Evolutionary conservation across 208 protist species (phyloP).

Genomic region (Leishmania arabica): DNA sequence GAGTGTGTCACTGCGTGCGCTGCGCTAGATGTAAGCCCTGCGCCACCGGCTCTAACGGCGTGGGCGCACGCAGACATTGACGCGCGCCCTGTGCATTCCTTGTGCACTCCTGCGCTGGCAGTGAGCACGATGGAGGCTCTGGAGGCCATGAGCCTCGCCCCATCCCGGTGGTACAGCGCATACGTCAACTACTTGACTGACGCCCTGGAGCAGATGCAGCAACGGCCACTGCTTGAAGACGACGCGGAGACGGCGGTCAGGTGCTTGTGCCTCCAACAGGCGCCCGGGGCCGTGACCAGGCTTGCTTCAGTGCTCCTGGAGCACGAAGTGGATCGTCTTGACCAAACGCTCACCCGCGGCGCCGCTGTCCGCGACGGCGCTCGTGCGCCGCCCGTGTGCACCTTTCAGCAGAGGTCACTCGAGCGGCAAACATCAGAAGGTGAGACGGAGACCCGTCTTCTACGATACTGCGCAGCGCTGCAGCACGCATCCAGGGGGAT

Average conservation of each 20-base stretch:
- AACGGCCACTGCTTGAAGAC: constrained; percentile 23
- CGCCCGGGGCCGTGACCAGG: constrained; percentile 5
- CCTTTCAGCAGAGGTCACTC: constrained; percentile 51
- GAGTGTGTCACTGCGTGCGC: constrained; percentile 27
- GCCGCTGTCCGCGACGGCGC: not conserved
- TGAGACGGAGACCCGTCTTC: constrained; percentile 33
- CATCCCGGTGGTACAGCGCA: constrained; percentile 17
- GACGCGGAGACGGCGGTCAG: constrained; percentile 34
- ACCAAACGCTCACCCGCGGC: constrained; percentile 22
- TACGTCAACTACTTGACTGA: constrained; percentile 25
- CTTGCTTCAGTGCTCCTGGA: constrained; percentile 39
- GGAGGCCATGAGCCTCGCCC: constrained; percentile 26
- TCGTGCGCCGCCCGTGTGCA: not conserved
- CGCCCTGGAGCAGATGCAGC: constrained; percentile 13
- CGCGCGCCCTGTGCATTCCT: constrained; percentile 25
- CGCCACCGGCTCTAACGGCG: constrained; percentile 1
- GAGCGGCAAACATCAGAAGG: constrained; percentile 17
- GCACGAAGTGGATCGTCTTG: constrained; percentile 36
- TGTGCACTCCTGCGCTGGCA: constrained; percentile 45
- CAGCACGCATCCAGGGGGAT: constrained; percentile 6
- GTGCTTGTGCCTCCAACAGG: constrained; percentile 28
- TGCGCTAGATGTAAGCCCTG: constrained; percentile 9
- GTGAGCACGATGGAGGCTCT: constrained; percentile 50
- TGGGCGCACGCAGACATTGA: constrained; percentile 8
- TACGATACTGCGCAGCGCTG: constrained; percentile 58